A percentile compares a stretch with the other conserved stretches of the same genome.
phyloP scores from a whole-genome alignment of 2,329 filamentous ascomycete genomes.

The Hymenoscyphus repandus region DNA sequence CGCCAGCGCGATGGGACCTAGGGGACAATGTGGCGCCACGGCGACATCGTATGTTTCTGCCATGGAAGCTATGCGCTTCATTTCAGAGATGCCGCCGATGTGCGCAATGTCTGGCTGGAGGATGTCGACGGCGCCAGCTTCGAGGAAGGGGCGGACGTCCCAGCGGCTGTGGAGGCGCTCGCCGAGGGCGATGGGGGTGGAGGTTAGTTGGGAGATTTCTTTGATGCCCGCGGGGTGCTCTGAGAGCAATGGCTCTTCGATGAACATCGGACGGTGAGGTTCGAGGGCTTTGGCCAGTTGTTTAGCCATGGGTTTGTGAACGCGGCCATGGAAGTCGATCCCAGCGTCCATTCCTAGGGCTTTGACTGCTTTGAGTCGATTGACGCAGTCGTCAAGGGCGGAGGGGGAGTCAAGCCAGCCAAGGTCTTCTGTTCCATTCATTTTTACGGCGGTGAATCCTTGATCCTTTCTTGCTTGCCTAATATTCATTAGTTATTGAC shows the following conservation, averaged over 20 bases:
- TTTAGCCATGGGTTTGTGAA: conserved; percentile 78
- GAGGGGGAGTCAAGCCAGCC: conserved; percentile 71
- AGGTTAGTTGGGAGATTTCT: conserved; percentile 50
- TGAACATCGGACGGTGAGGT: conserved; percentile 66
- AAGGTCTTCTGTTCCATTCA: conserved; percentile 74
- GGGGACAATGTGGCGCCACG: conserved; percentile 67
- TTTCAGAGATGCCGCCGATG: conserved; percentile 67
- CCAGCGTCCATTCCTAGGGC: conserved; percentile 65
- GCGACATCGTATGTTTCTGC: conserved; percentile 70
- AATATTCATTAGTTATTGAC: conserved; percentile 5
- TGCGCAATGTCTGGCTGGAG: conserved; percentile 70
- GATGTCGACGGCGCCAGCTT: conserved; percentile 63
- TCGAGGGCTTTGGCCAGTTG: conserved; percentile 64
- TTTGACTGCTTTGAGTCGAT: conserved; percentile 65
- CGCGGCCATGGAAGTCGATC: conserved; percentile 71
- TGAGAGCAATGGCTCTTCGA: conserved; percentile 67
- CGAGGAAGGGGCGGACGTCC: conserved; percentile 69
- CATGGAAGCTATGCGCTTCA: conserved; percentile 64
- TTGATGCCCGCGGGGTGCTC: conserved; percentile 58
- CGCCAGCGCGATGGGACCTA: conserved; percentile 68
- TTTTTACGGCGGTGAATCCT: conserved; percentile 65
- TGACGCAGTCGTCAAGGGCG: conserved; percentile 56
- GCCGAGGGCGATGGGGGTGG: conserved; percentile 64
- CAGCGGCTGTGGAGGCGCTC: conserved; percentile 68
- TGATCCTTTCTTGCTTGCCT: conserved; percentile 53